Conservation (phyloP, 441 rosid genomes). For the Euphorbia neoarborescens region DNA sequence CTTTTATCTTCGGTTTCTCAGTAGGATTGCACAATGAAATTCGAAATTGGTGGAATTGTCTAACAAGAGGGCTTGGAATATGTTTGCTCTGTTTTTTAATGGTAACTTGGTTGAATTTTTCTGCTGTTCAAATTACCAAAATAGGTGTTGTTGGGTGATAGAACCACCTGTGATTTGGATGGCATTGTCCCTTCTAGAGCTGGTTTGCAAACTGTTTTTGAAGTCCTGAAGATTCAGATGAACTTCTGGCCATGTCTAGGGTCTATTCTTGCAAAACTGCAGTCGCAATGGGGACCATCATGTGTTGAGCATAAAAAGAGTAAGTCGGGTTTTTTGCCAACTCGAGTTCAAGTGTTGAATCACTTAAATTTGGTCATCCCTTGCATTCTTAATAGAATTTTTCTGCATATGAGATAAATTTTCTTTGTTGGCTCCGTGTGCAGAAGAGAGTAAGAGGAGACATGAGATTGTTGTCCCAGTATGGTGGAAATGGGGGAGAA, state of each 20-base stretch:
- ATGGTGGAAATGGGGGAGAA: slow-evolving; percentile 77
- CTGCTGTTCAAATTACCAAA: not conserved
- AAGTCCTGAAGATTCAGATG: slow-evolving; percentile 76
- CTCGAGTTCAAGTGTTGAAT: not conserved
- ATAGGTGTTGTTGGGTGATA: slow-evolving; percentile 80
- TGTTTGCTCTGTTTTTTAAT: not conserved
- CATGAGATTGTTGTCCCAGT: slow-evolving; percentile 34
- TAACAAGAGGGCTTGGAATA: not conserved
- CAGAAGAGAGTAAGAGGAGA: slow-evolving; percentile 51
- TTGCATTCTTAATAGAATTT: not conserved
- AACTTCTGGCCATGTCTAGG: slow-evolving; percentile 65
- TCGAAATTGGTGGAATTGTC: not conserved
- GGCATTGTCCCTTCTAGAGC: slow-evolving; percentile 52
- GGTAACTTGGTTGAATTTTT: not conserved
- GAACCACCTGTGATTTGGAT: slow-evolving; percentile 31
- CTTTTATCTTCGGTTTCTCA: not conserved
- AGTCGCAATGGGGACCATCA: slow-evolving; percentile 44
- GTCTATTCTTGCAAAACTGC: slow-evolving; percentile 40
- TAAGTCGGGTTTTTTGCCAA: slow-evolving; percentile 28
- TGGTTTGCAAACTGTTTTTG: slow-evolving; percentile 59
- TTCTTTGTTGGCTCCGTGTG: slow-evolving; percentile 13
- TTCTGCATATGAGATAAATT: not conserved
- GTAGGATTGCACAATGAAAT: not conserved
- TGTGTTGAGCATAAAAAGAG: slow-evolving; percentile 36
- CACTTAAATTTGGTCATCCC: not conserved